Conservation (phyloP, 768 basidiomycete species). For the Tricholoma terreum region DNA sequence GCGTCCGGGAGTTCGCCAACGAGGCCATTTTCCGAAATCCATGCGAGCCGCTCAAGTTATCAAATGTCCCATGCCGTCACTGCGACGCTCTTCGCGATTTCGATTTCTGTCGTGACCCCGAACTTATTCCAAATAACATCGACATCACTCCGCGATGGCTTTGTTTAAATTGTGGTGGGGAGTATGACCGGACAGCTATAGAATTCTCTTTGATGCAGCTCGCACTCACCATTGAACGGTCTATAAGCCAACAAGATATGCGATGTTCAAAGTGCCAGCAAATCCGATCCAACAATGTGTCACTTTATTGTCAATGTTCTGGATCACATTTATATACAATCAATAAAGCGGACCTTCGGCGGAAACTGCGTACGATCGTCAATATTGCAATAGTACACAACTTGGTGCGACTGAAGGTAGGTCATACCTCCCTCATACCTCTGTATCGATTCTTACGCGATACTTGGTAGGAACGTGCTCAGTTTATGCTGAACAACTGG, state of each 20-base stretch:
- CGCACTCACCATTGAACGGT: conserved; percentile 64
- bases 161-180: conserved; percentile 71
- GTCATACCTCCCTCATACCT: conserved; percentile 9
- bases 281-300: conserved; percentile 85
- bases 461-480: conserved; percentile 42
- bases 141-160: conserved; percentile 59
- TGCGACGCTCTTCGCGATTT: conserved; percentile 88
- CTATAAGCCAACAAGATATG: conserved; percentile 87
- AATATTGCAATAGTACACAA: conserved; percentile 79
- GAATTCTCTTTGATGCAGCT: conserved; percentile 83
- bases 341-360: conserved; percentile 66
- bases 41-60: conserved; percentile 80
- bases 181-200: conserved; percentile 86
- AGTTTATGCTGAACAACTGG: conserved; percentile 42
- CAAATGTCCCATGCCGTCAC: conserved; percentile 83
- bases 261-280: conserved; percentile 87
- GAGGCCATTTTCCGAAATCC: conserved; percentile 90
- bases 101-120: conserved; percentile 92
- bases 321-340: conserved; percentile 75
- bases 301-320: conserved; percentile 84
- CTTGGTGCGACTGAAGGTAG: conserved; percentile 63
- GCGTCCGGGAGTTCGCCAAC: conserved; percentile 80
- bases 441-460: conserved; percentile 3
- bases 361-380: conserved; percentile 75
- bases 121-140: conserved; percentile 61